Percentiles rank a stretch among this genome's conserved stretches.
These are phyloP conservation scores for Clarireedia homoeocarpa DNA, from an alignment of 2,329 filamentous ascomycete species.

Conservation along the genomic window DNA sequence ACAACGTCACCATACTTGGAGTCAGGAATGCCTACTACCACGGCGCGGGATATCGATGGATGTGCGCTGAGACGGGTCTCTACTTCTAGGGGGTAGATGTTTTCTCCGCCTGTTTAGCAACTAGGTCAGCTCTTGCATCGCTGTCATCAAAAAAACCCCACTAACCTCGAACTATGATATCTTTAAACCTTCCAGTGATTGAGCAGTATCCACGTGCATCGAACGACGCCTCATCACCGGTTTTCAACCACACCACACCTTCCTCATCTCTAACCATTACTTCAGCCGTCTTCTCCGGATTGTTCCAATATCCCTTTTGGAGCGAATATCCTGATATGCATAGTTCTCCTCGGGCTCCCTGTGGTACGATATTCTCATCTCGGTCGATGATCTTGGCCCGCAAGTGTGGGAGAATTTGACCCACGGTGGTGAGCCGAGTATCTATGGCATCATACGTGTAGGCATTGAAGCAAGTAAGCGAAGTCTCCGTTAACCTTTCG, in stretches of 20 bases:
- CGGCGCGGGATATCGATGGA: slow-evolving; percentile 46
- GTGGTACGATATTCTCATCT: slow-evolving; percentile 41
- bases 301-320: slow-evolving; percentile 58
- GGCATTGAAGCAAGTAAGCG: slow-evolving; percentile 74
- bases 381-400: slow-evolving; percentile 63
- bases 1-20: slow-evolving; percentile 59
- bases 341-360: slow-evolving; percentile 50
- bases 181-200: slow-evolving; percentile 63
- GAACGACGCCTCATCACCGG: slow-evolving; percentile 46
- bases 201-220: slow-evolving; percentile 36
- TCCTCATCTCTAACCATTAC: slow-evolving; percentile 18
- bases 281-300: slow-evolving; percentile 30
- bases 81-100: slow-evolving; percentile 59
- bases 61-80: slow-evolving; percentile 59
- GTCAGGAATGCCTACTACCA: slow-evolving; percentile 56
- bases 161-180: slow-evolving; percentile 56
- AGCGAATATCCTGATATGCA: slow-evolving; percentile 41
- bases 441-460: slow-evolving; percentile 65
- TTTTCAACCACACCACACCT: slow-evolving; percentile 40
- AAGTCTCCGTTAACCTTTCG: slow-evolving; percentile 61
- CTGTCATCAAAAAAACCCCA: neutral
- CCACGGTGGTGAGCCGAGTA: slow-evolving; percentile 62
- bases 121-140: neutral
- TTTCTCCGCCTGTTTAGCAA: slow-evolving; percentile 35
- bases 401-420: slow-evolving; percentile 67